Conservation (phyloP, 2,329 filamentous ascomycete species). For the Dactylellina haptotyla region DNA sequence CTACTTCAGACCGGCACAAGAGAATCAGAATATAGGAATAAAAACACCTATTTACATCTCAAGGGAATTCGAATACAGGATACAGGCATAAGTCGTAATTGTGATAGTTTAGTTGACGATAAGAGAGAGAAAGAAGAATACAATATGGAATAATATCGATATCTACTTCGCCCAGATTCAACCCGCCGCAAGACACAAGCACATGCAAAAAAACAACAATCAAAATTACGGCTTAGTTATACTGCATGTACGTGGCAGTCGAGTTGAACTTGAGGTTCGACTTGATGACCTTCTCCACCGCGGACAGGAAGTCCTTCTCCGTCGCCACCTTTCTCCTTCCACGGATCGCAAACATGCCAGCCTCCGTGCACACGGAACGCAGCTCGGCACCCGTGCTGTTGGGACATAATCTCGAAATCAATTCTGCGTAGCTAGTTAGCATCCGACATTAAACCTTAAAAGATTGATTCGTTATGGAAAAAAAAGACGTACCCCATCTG, state of each 20-base stretch:
- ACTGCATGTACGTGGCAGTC: slow-evolving; percentile 97
- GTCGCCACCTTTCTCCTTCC: slow-evolving; percentile 95
- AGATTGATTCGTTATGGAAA: neutral
- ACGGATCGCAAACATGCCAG: slow-evolving; percentile 95
- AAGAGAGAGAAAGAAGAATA: slow-evolving; percentile 51
- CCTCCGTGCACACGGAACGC: slow-evolving; percentile 95
- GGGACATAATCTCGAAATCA: slow-evolving; percentile 95
- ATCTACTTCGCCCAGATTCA: slow-evolving; percentile 4
- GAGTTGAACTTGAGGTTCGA: slow-evolving; percentile 99
- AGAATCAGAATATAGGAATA: slow-evolving; percentile 1
- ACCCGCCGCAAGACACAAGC: slow-evolving; percentile 3
- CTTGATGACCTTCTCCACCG: slow-evolving; percentile 99
- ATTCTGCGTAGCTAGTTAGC: slow-evolving; percentile 66
- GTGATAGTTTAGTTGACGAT: slow-evolving; percentile 5
- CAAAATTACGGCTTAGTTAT: slow-evolving; percentile 70
- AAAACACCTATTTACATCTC: slow-evolving; percentile 53
- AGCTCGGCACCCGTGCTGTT: slow-evolving; percentile 97
- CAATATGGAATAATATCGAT: too few species aligned
- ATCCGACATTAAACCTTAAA: neutral
- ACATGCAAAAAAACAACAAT: slow-evolving; percentile 24
- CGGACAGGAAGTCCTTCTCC: slow-evolving; percentile 97
- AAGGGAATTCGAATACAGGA: too few species aligned
- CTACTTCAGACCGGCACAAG: neutral
- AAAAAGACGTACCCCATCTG: slow-evolving; percentile 71
- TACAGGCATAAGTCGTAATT: slow-evolving; percentile 44